Evolutionary conservation across 2,329 filamentous ascomycete species (phyloP).

Genomic region (Penicillium hordei): DNA sequence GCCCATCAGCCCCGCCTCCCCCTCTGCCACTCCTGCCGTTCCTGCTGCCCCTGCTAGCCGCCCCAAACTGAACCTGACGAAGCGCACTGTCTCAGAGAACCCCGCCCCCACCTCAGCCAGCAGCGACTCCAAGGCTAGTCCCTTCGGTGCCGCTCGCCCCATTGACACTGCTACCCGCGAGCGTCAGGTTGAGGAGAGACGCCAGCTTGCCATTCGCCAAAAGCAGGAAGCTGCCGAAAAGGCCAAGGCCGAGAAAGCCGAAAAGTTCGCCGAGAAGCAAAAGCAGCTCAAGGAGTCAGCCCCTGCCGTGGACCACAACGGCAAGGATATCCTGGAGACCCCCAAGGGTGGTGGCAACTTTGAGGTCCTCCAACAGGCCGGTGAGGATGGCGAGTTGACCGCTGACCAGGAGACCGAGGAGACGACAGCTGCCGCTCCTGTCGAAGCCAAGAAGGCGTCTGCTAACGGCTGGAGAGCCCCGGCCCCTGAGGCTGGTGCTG

Average conservation of each 20-base stretch:
- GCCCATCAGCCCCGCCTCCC: constrained; percentile 72
- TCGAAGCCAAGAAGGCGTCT: constrained; percentile 56
- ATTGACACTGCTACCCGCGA: constrained; percentile 91
- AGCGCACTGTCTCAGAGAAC: constrained; percentile 84
- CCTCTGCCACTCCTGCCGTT: constrained; percentile 65
- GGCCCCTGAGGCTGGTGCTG: constrained; percentile 24
- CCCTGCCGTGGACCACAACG: constrained; percentile 39
- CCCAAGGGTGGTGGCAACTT: constrained; percentile 51
- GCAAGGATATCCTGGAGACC: constrained; percentile 42
- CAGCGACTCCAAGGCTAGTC: constrained; percentile 77
- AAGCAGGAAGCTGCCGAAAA: constrained; percentile 88
- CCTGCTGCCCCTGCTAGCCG: constrained; percentile 61
- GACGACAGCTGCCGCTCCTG: constrained; percentile 43
- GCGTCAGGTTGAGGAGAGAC: constrained; percentile 86
- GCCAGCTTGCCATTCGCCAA: constrained; percentile 68
- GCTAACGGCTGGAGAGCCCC: constrained; percentile 46
- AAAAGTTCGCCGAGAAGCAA: constrained; percentile 64
- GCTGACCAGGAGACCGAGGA: constrained; percentile 54
- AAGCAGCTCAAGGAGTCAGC: constrained; percentile 42
- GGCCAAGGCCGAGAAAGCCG: constrained; percentile 67
- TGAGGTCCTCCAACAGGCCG: constrained; percentile 56
- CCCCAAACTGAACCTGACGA: constrained; percentile 82
- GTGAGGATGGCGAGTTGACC: constrained; percentile 49
- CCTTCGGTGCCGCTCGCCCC: constrained; percentile 88
- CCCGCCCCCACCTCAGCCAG: constrained; percentile 49